Conservation (phyloP, 441 rosid species). For the Rhodomyrtus psidioides region DNA sequence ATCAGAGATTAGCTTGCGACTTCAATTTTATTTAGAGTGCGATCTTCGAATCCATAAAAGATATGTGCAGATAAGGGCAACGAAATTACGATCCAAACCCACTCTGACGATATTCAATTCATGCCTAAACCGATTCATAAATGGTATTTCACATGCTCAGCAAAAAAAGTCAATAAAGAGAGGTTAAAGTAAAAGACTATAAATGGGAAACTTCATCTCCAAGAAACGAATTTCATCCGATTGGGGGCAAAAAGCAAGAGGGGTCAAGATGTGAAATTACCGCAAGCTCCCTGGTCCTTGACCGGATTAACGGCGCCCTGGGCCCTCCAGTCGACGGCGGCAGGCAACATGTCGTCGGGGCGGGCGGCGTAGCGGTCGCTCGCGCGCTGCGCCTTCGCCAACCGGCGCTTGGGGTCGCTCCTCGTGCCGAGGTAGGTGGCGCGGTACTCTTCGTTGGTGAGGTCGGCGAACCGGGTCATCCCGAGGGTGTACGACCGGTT, state of each 20-base stretch:
- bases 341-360: slow-evolving; percentile 30
- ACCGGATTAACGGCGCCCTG: slow-evolving; percentile 48
- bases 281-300: slow-evolving; percentile 63
- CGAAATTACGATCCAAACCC: background rate
- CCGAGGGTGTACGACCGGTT: slow-evolving; percentile 43
- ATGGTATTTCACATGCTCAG: background rate
- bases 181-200: background rate
- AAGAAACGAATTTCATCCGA: background rate
- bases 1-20: background rate
- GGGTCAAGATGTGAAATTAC: slow-evolving; percentile 16
- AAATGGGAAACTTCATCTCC: background rate
- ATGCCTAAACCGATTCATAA: background rate
- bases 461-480: slow-evolving; percentile 48
- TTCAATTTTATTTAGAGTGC: background rate
- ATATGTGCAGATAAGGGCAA: too few species aligned
- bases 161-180: background rate
- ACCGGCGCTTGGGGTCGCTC: slow-evolving; percentile 30
- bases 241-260: background rate
- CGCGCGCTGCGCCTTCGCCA: slow-evolving; percentile 35
- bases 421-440: slow-evolving; percentile 34
- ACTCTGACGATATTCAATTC: background rate
- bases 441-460: slow-evolving; percentile 62
- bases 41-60: background rate
- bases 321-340: slow-evolving; percentile 50
- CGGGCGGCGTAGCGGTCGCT: slow-evolving; percentile 22